Evolutionary conservation across 805 yeast species (phyloP).

Genomic region (Trichomonascus vanleenenianus): DNA sequence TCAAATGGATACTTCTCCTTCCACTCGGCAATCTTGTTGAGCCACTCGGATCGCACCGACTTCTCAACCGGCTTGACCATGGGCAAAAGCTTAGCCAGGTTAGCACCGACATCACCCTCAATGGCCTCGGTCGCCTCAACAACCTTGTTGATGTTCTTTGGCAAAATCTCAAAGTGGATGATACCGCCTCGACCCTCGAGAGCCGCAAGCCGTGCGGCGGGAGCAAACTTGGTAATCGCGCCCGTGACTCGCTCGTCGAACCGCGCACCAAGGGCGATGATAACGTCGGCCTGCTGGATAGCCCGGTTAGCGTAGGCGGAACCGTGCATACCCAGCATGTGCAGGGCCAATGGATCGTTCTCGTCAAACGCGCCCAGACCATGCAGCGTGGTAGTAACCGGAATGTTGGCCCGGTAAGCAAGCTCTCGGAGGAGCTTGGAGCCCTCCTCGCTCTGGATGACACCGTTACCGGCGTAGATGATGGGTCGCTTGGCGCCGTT

Average conservation of each 20-base stretch:
- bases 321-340: constrained; percentile 99
- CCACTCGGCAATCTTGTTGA: constrained; percentile 68
- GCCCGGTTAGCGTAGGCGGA: constrained; percentile 91
- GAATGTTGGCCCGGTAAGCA: constrained; percentile 84
- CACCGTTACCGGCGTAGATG: constrained; percentile 88
- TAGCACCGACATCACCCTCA: constrained; percentile 89
- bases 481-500: constrained; percentile 83
- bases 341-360: constrained; percentile 79
- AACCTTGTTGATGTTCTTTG: constrained; percentile 96
- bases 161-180: constrained; percentile 89
- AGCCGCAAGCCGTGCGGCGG: constrained; percentile 86
- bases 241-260: constrained; percentile 98
- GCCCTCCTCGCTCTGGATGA: constrained; percentile 71
- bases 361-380: constrained; percentile 95
- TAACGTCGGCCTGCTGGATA: constrained; percentile 87
- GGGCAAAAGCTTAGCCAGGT: constrained; percentile 67
- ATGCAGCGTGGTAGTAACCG: constrained; percentile 93
- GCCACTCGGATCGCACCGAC: constrained; percentile 68
- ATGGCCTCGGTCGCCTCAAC: constrained; percentile 90
- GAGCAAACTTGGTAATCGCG: constrained; percentile 80
- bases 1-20: constrained; percentile 78
- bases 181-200: constrained; percentile 88
- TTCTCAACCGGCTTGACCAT: constrained; percentile 49
- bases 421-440: constrained; percentile 73
- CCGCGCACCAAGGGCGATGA: constrained; percentile 92